Conservation (phyloP, 495 filamentous ascomycete species). For the Aspergillus funiculosus region DNA sequence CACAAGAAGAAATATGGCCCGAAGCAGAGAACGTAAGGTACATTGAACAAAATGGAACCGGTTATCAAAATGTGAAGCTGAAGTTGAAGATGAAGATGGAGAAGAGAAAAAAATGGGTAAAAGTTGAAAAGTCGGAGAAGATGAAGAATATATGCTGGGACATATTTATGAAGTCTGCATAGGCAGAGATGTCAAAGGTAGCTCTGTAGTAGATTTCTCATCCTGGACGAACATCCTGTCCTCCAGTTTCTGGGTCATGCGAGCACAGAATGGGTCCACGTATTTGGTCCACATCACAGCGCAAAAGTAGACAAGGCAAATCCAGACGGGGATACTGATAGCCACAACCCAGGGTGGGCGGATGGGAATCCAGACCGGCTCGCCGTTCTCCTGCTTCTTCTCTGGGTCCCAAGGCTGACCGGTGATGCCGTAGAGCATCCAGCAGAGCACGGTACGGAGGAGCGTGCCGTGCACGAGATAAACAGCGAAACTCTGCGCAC, state of each 20-base stretch:
- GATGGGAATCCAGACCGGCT: slow-evolving; percentile 33
- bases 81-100: no score
- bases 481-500: slow-evolving; percentile 62
- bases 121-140: background rate
- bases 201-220: slow-evolving; percentile 33
- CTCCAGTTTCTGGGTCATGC: slow-evolving; percentile 53
- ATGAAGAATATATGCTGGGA: background rate
- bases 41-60: no score
- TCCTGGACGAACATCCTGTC: slow-evolving; percentile 48
- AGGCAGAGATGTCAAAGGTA: slow-evolving; percentile 32
- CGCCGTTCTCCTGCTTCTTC: slow-evolving; percentile 28
- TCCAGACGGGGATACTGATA: slow-evolving; percentile 51
- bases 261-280: slow-evolving; percentile 60
- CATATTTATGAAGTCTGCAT: slow-evolving; percentile 19
- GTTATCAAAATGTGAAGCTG: no score
- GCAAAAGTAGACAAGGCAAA: slow-evolving; percentile 50
- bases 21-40: no score
- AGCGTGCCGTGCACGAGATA: slow-evolving; percentile 63
- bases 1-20: no score
- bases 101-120: no score
- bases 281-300: slow-evolving; percentile 60
- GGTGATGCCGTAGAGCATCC: slow-evolving; percentile 59
- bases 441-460: slow-evolving; percentile 55
- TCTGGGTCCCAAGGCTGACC: slow-evolving; percentile 44
- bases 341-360: slow-evolving; percentile 39